Conservation (phyloP, 2,329 filamentous ascomycete species). For the Pseudogymnoascus sp. region DNA sequence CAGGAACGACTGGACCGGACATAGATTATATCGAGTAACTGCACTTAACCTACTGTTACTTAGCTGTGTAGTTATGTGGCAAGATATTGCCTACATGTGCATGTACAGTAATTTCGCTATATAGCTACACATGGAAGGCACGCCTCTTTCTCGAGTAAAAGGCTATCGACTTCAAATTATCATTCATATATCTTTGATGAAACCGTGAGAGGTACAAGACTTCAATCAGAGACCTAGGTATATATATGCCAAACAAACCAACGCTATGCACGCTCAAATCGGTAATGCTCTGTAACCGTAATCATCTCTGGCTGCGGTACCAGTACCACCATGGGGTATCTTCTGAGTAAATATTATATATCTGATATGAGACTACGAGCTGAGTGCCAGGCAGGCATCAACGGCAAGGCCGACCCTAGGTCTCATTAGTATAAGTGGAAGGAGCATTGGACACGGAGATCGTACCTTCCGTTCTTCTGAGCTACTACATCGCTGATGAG, state of each 20-base stretch:
- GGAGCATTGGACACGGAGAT: constrained; percentile 22
- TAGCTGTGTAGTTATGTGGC: background rate
- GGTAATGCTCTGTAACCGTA: constrained; percentile 3
- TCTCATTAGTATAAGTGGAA: constrained; percentile 21
- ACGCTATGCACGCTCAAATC: constrained; percentile 12
- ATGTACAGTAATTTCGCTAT: background rate
- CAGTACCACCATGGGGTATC: constrained; percentile 1
- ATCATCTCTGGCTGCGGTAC: constrained; percentile 3
- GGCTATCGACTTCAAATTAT: background rate
- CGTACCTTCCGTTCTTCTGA: constrained; percentile 87
- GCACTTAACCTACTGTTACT: background rate
- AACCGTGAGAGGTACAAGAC: background rate
- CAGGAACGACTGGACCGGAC: background rate
- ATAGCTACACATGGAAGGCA: background rate
- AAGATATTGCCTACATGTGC: background rate
- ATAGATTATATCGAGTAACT: background rate
- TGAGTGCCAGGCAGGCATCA: constrained; percentile 72
- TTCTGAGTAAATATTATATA: constrained; percentile 7
- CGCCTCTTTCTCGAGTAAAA: background rate
- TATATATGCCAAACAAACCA: constrained; percentile 13
- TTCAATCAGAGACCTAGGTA: constrained; percentile 3
- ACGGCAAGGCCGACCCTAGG: constrained; percentile 74
- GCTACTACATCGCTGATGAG: constrained; percentile 95
- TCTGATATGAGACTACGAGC: constrained; percentile 20
- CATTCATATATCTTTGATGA: constrained; percentile 7